These are phyloP conservation scores for Oryza meridionalis DNA, from an alignment of 176 grass and related monocot species.

Conservation along the genomic window DNA sequence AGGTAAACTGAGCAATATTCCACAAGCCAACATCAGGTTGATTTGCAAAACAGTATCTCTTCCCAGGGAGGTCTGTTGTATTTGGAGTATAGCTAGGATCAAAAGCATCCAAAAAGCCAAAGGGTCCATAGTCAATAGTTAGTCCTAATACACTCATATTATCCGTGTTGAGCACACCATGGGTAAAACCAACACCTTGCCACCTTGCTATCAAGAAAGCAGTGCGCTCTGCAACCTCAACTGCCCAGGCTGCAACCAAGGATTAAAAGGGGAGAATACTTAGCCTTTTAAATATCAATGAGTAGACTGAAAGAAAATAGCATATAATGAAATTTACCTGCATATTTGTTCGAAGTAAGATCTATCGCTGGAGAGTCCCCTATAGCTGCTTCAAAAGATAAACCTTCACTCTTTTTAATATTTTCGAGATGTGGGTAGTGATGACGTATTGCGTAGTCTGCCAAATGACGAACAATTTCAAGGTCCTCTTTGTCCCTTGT, in stretches of 20 bases:
- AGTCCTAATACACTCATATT: conserved; percentile 97
- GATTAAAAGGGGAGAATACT: background rate
- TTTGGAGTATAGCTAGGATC: conserved; percentile 93
- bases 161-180: conserved; percentile 97
- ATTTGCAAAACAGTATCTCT: conserved; percentile 96
- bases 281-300: conserved; percentile 3
- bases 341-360: conserved; percentile 99
- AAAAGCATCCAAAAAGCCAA: conserved; percentile 97
- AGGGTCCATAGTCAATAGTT: conserved; percentile 97
- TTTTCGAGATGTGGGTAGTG: conserved; percentile 91
- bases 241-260: conserved; percentile 78
- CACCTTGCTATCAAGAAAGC: conserved; percentile 89
- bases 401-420: conserved; percentile 79
- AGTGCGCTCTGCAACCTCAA: conserved; percentile 95
- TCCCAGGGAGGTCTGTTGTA: conserved; percentile 90
- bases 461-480: conserved; percentile 69
- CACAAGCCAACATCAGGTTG: conserved; percentile 97
- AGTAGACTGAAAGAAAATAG: background rate
- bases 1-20: conserved; percentile 92
- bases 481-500: conserved; percentile 74
- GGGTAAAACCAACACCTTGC: conserved; percentile 99
- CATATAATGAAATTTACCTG: conserved; percentile 47
- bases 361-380: conserved; percentile 80
- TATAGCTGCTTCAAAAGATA: conserved; percentile 77
- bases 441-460: conserved; percentile 75